phyloP scores from a whole-genome alignment of 2,329 filamentous ascomycete genomes.

The Fusarium sp. region DNA sequence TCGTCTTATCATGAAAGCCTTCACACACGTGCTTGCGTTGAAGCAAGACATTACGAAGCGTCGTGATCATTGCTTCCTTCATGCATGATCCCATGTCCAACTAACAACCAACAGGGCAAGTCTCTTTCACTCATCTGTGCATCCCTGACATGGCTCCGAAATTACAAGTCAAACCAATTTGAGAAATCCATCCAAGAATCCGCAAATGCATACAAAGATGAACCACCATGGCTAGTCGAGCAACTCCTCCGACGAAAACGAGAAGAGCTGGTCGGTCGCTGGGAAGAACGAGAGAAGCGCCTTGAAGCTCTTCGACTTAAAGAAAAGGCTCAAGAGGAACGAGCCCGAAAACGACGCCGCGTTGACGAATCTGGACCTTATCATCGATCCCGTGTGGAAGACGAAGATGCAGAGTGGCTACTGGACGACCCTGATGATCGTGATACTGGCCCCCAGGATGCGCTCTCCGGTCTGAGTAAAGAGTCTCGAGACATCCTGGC shows the following conservation, averaged over 20 bases:
- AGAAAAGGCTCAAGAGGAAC: conserved; percentile 67
- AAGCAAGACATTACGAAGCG: too few species aligned
- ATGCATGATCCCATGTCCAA: background rate
- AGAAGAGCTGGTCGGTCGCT: conserved; percentile 72
- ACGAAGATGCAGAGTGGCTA: conserved; percentile 77
- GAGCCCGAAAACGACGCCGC: conserved; percentile 60
- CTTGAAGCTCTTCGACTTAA: conserved; percentile 74
- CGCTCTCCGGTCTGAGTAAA: conserved; percentile 72
- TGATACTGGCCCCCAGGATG: conserved; percentile 49
- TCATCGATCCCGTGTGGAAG: conserved; percentile 45
- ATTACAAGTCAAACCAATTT: conserved; percentile 75
- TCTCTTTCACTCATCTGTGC: conserved; percentile 92
- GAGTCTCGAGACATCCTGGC: conserved; percentile 82
- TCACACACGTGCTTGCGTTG: background rate
- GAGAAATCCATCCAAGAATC: conserved; percentile 63
- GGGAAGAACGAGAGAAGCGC: conserved; percentile 80
- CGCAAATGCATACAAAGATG: conserved; percentile 66
- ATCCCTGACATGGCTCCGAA: conserved; percentile 89
- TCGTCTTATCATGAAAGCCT: background rate
- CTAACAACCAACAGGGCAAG: conserved; percentile 73
- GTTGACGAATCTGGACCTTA: conserved; percentile 49
- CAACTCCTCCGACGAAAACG: conserved; percentile 78
- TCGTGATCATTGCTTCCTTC: background rate
- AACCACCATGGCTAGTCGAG: conserved; percentile 87
- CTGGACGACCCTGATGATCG: conserved; percentile 76